Conservation (phyloP, 768 basidiomycete species). For the Piloderma croceum region DNA sequence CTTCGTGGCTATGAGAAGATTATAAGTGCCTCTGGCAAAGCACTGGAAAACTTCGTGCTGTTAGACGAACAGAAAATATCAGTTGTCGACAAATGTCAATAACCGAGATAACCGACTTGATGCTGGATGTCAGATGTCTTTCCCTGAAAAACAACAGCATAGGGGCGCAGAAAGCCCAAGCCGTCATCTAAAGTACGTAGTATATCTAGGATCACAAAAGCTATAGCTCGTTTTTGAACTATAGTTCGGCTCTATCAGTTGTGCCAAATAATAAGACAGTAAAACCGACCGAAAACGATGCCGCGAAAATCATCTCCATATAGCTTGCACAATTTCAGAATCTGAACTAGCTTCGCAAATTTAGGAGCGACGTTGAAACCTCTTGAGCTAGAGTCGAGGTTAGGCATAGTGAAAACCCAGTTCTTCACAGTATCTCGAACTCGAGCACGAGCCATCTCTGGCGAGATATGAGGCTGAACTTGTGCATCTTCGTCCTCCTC, state of each 20-base stretch:
- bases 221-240: conserved; percentile 54
- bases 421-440: conserved; percentile 44
- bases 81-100: background rate
- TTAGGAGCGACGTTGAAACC: conserved; percentile 69
- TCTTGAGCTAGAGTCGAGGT: conserved; percentile 47
- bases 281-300: conserved; percentile 52
- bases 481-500: conserved; percentile 32
- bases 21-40: conserved; percentile 52
- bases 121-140: conserved; percentile 26
- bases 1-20: conserved; percentile 60
- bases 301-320: conserved; percentile 59
- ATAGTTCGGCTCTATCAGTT: conserved; percentile 7
- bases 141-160: conserved; percentile 38
- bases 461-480: conserved; percentile 3
- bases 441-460: conserved; percentile 3
- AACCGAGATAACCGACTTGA: conserved; percentile 22
- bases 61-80: background rate
- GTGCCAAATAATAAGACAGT: background rate
- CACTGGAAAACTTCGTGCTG: conserved; percentile 45
- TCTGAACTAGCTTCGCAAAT: conserved; percentile 53
- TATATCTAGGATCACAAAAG: conserved; percentile 54
- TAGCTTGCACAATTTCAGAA: conserved; percentile 49
- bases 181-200: conserved; percentile 48
- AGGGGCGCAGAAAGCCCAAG: conserved; percentile 50
- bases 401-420: conserved; percentile 62